Percentiles rank a stretch among this genome's conserved stretches.
phyloP scores from a whole-genome alignment of 768 basidiomycete species.

The Trametes cubensis region DNA sequence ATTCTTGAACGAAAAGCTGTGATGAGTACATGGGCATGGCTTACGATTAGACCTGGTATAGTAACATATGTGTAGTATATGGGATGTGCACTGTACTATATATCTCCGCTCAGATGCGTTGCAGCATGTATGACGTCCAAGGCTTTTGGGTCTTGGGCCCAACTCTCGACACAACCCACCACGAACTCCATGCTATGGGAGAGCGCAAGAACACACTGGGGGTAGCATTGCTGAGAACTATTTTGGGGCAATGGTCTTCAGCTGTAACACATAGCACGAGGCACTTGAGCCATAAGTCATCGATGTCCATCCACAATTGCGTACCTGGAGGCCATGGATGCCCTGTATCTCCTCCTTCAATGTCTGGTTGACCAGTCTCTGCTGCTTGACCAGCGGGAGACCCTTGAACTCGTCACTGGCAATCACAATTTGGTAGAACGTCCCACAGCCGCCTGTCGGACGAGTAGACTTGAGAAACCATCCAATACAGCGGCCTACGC shows the following conservation, averaged over 20 bases:
- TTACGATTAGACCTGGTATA: conserved; percentile 9
- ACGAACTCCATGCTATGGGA: background rate
- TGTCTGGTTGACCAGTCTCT: conserved; percentile 82
- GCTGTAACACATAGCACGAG: conserved; percentile 6
- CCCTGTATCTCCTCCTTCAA: conserved; percentile 87
- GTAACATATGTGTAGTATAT: conserved; percentile 9
- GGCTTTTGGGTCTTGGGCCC: background rate
- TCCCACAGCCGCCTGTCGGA: conserved; percentile 86
- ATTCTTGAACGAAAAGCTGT: conserved; percentile 61
- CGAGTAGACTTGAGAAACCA: too few relatives aligned
- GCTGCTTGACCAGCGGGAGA: conserved; percentile 88
- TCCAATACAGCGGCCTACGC: too few relatives aligned
- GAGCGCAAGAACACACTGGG: background rate
- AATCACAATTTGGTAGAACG: conserved; percentile 92
- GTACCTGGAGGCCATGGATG: conserved; percentile 93
- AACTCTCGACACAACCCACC: background rate
- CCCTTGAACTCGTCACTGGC: conserved; percentile 86
- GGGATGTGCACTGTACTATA: conserved; percentile 10
- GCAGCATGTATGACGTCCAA: background rate
- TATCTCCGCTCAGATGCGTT: conserved; percentile 12
- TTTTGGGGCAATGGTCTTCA: conserved; percentile 28
- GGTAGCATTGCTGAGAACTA: conserved; percentile 14
- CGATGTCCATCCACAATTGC: conserved; percentile 21
- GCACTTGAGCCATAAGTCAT: background rate
- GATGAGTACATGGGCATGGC: conserved; percentile 12